These are phyloP conservation scores for Ambrosia trifida DNA, from an alignment of 129 eudicot genomes.

Conservation along the genomic window DNA sequence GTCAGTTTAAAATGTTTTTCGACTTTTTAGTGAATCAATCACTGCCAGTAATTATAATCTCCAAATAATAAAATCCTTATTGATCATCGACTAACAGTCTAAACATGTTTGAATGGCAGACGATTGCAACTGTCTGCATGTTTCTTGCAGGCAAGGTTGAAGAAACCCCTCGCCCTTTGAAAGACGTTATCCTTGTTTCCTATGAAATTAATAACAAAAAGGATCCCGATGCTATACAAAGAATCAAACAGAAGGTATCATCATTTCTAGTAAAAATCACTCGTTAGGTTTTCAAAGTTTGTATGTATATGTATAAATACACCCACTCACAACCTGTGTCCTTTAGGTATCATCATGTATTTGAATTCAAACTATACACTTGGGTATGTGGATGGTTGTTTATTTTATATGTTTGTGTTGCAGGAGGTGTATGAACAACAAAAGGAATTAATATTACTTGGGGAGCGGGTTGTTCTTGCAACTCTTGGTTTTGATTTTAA, in stretches of 20 bases:
- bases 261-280: neutral
- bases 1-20: neutral
- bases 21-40: neutral
- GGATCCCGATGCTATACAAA: conserved; percentile 85
- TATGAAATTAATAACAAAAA: conserved; percentile 88
- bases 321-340: too few relatives aligned
- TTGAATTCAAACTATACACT: neutral
- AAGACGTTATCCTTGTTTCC: conserved; percentile 91
- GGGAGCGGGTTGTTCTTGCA: conserved; percentile 86
- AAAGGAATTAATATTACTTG: conserved; percentile 74
- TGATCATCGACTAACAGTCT: conserved; percentile 10
- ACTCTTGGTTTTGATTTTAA: conserved; percentile 88
- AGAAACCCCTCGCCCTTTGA: conserved; percentile 96
- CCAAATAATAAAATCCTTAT: neutral
- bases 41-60: neutral
- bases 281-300: neutral
- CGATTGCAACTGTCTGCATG: conserved; percentile 96
- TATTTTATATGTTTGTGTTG: conserved; percentile 23
- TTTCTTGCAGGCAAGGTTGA: conserved; percentile 99
- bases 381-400: neutral
- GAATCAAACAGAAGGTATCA: conserved; percentile 92
- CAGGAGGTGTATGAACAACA: conserved; percentile 98
- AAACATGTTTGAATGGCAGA: conserved; percentile 50
- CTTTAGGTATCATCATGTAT: neutral
- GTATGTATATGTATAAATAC: neutral